Percentiles rank a stretch among this genome's conserved stretches.
phyloP scores from a whole-genome alignment of 192 early-diverging fungal genomes.

The Phlyctochytrium bullatum region DNA sequence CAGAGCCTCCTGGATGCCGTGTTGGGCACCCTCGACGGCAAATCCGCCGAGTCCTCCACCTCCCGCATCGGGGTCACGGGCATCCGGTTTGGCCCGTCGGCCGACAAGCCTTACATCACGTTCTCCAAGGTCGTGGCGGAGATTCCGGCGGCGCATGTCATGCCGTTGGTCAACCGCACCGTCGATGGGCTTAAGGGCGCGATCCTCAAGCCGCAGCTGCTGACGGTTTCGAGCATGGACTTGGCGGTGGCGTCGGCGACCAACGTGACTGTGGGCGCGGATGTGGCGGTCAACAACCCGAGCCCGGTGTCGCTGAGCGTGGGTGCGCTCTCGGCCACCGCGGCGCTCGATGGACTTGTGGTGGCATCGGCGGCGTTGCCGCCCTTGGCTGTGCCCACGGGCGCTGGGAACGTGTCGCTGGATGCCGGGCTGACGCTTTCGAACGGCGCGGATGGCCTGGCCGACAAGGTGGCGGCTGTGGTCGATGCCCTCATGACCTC shows the following conservation, averaged over 20 bases:
- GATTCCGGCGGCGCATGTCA: slow-evolving; percentile 25
- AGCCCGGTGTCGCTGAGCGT: neutral
- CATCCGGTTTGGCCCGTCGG: slow-evolving; percentile 36
- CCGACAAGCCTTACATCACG: slow-evolving; percentile 30
- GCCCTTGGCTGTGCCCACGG: neutral
- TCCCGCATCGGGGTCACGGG: slow-evolving; percentile 39
- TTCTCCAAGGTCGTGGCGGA: slow-evolving; percentile 38
- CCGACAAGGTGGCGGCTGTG: neutral
- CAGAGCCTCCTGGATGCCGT: slow-evolving; percentile 31
- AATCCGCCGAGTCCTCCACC: slow-evolving; percentile 22
- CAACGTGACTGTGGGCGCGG: neutral
- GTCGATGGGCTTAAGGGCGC: neutral
- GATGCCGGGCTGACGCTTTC: neutral
- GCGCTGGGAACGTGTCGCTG: neutral
- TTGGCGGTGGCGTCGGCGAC: neutral
- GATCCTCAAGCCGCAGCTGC: neutral
- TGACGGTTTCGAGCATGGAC: neutral
- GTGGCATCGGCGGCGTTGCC: neutral
- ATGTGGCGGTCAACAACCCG: neutral
- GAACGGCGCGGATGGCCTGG: neutral
- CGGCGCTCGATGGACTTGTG: neutral
- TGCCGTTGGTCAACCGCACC: slow-evolving; percentile 5
- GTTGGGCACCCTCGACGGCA: too few species aligned
- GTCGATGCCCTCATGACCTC: neutral
- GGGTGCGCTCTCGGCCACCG: neutral